Evolutionary conservation across 2,329 filamentous ascomycete genomes (phyloP).

Genomic region (Colletotrichum coccodes): DNA sequence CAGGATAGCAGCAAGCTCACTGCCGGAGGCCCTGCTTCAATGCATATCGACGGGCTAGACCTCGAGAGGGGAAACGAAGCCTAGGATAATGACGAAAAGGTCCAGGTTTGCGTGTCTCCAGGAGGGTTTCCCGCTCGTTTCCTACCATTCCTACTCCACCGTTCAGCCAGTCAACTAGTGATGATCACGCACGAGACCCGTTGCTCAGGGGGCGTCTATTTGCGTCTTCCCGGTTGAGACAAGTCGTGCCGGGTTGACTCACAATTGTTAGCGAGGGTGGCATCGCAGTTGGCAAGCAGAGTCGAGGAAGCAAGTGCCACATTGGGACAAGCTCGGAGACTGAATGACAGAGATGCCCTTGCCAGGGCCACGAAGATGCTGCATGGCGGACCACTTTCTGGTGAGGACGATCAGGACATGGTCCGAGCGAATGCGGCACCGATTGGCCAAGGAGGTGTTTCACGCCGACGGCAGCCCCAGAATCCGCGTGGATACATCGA

Average conservation of each 20-base stretch:
- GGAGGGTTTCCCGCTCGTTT: slow-evolving; percentile 19
- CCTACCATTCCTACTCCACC: not conserved
- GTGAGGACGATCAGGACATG: slow-evolving; percentile 21
- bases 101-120: slow-evolving; percentile 1
- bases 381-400: slow-evolving; percentile 5
- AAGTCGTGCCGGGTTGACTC: slow-evolving; percentile 13
- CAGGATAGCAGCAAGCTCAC: slow-evolving; percentile 9
- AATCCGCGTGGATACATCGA: slow-evolving; percentile 15
- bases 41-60: slow-evolving; percentile 18
- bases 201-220: slow-evolving; percentile 19
- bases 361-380: not conserved
- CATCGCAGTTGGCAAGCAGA: slow-evolving; percentile 21
- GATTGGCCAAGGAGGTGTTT: slow-evolving; percentile 23
- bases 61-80: slow-evolving; percentile 12
- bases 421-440: slow-evolving; percentile 1
- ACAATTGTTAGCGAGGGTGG: slow-evolving; percentile 27
- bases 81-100: slow-evolving; percentile 4
- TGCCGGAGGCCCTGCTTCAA: not conserved
- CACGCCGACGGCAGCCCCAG: slow-evolving; percentile 18
- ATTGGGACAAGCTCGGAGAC: not conserved
- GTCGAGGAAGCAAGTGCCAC: slow-evolving; percentile 14
- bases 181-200: slow-evolving; percentile 21
- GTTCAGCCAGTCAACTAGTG: slow-evolving; percentile 15
- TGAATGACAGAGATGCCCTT: slow-evolving; percentile 11
- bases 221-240: slow-evolving; percentile 16